Evolutionary conservation across 768 basidiomycete species (phyloP), one percentile per base, ranked within the genome.

Genomic region (Dioszegia crocea): DNA sequence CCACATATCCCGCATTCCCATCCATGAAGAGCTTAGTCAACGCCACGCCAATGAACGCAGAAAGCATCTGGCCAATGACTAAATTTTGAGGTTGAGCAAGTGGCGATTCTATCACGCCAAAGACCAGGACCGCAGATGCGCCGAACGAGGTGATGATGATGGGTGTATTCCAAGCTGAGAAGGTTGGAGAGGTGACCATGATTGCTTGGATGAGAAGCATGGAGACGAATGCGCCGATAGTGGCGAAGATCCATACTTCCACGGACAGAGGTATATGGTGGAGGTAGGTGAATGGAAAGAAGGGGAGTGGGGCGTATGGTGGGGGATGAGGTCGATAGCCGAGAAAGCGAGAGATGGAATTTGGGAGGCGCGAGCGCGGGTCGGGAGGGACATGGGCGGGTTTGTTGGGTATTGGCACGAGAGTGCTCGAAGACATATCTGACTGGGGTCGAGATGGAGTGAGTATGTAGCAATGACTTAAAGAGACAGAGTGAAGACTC

Each of bases 71-170:
- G 12, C 71, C 71, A 1, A 60, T 39, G 14, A 73, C 46, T 36
- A 70, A 40, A 60, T 68, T 67, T 14, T 64, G 36, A 17, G 71
- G 68, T 56, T 73, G 71, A 14, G 68, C 56, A 0, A 73, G 43
- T 1, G 71, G 71, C 4, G 64, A 59, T 23, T 73, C 68, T 31
- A 66, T 63, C 1, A 59, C 63, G 1, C 65, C 65, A 31, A 64
- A 73, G 1, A 63, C 29, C 17, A 73, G 46, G 0, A 70, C 64
- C 9, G 66, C 63, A 2, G 66, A 57, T 1, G 71, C 71, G 21
- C 71, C 71, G 53, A 73, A 73, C 14, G 66, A 67, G 11, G 60
- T 50, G 21, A 73, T 50, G 33, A 73, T 66, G 14, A 70, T 21
- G 0, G 66, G 60, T 3, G 64, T 58, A 16, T 60, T 46, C 27